These are phyloP conservation scores for Tolypocladium endophyticum DNA, from an alignment of 2,329 filamentous ascomycete genomes.

Conservation along the genomic window DNA sequence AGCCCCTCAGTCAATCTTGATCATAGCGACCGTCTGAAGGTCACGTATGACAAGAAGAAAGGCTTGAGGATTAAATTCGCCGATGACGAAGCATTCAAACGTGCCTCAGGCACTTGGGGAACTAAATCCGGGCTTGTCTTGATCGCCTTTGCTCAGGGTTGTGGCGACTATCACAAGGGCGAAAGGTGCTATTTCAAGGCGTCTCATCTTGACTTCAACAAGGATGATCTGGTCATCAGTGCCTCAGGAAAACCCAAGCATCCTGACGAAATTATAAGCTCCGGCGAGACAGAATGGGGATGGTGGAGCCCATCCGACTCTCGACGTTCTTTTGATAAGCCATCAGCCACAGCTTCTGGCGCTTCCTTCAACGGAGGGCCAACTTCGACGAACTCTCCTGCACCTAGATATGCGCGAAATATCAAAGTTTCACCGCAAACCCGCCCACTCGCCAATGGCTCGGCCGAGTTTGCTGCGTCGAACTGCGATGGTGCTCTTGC, in stretches of 20 bases:
- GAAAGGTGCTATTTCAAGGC: slow-evolving; percentile 20
- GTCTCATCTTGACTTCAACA: slow-evolving; percentile 7
- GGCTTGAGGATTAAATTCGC: slow-evolving; percentile 8
- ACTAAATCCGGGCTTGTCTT: slow-evolving; percentile 11
- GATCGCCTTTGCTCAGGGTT: slow-evolving; percentile 13
- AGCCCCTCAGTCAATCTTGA: slow-evolving; percentile 19
- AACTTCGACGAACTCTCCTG: not conserved
- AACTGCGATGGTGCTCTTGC: slow-evolving; percentile 4
- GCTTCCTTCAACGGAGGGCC: not conserved
- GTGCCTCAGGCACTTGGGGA: slow-evolving; percentile 12
- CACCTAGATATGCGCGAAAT: not conserved
- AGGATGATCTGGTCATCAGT: slow-evolving; percentile 5
- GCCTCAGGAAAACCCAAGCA: slow-evolving; percentile 10
- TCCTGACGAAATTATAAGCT: slow-evolving; percentile 11
- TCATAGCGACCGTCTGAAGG: slow-evolving; percentile 11
- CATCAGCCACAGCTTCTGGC: not conserved
- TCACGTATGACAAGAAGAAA: slow-evolving; percentile 1
- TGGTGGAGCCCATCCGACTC: slow-evolving; percentile 9
- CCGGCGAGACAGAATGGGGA: slow-evolving; percentile 14
- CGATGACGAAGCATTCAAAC: slow-evolving; percentile 10
- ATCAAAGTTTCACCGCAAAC: not conserved
- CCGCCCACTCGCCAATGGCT: not conserved
- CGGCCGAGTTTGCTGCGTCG: not conserved
- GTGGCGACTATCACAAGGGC: slow-evolving; percentile 12
- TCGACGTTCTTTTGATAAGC: not conserved